These are phyloP conservation scores for Taphrina flavorubra DNA, from an alignment of 1,139 yeast genomes.

Conservation along the genomic window DNA sequence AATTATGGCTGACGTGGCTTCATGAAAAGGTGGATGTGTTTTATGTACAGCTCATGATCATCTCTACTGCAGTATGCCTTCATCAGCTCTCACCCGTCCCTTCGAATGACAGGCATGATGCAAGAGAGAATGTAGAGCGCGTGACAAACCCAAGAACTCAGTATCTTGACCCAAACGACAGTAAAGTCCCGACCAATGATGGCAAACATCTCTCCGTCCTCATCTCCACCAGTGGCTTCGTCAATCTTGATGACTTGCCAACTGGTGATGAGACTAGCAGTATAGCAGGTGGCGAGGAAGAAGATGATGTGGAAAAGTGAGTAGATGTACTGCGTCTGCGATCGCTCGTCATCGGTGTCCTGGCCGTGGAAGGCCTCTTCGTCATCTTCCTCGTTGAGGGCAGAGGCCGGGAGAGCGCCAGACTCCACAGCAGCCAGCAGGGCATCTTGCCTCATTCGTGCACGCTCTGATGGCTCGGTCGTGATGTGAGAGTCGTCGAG, in stretches of 20 bases:
- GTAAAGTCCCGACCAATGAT: conserved; percentile 98
- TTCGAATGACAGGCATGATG: conserved; percentile 35
- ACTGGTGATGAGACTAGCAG: conserved; percentile 84
- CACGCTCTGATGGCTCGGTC: conserved; percentile 65
- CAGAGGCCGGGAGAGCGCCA: conserved; percentile 88
- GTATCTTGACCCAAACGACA: conserved; percentile 91
- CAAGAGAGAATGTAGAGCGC: conserved; percentile 60
- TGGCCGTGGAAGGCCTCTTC: conserved; percentile 50
- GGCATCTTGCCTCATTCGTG: conserved; percentile 85
- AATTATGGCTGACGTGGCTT: background rate
- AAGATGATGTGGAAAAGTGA: conserved; percentile 87
- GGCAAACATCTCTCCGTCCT: conserved; percentile 83
- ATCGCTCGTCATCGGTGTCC: conserved; percentile 62
- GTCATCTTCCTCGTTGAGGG: conserved; percentile 65
- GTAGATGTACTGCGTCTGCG: conserved; percentile 54
- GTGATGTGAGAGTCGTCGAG: conserved; percentile 53
- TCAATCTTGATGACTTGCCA: conserved; percentile 43
- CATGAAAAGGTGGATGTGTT: too few relatives aligned
- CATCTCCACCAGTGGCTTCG: conserved; percentile 54
- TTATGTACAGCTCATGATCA: background rate
- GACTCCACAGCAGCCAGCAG: conserved; percentile 91
- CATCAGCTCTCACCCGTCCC: conserved; percentile 8
- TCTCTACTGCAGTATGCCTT: background rate
- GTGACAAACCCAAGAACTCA: conserved; percentile 92
- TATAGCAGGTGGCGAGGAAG: conserved; percentile 95